Evolutionary conservation across 108 stramenopile genomes (phyloP), one percentile per base, ranked within the genome.

Genomic region (Cafeteria roenbergensis): DNA sequence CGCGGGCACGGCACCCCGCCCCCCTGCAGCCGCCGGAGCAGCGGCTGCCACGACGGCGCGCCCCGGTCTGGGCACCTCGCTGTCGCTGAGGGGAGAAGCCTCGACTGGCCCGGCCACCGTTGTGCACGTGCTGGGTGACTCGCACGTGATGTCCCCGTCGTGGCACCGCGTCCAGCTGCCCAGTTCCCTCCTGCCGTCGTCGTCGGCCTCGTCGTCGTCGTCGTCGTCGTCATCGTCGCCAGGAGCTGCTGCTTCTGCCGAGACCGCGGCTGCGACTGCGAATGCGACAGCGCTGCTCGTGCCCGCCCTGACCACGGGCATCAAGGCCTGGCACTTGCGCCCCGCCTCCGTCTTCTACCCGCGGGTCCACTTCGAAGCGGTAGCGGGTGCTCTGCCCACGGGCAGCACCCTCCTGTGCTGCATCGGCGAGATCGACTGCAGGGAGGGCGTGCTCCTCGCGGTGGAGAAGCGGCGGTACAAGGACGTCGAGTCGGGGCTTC

Each of bases 401-500:
- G 75, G 75, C 17, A 30, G 69, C 28, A 38, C 57, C 1, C 72
- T 80, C 29, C 57, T 80, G 25, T 72, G 77, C 51, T 51, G 78
- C 21, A 51, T 78, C 26, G 80, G 80, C n/a, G 80, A 80, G 64
- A 80, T 80, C 54, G 80, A 80, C 56, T 80, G 80, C 71, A 59
- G 80, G 31, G 80, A 80, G 54, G 80, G 80, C 22, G 52, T 80
- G 20, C 56, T 78, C 20, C 36, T 71, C 24, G 80, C 80, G 6
- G 73, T 78, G 6, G 77, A 78, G 32, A 66, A 71, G 42, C 57
- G 57, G 30, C 29, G 68, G 25, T 80, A 80, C 66, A 20, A 64
- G 34, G 37, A 37, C 37, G 14, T 64, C 35, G 66, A 75, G 35
- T 65, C 38, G 31, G 71, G 64, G 4, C 65, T 75, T 17, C 26